Evolutionary conservation across 495 filamentous ascomycete genomes (phyloP), one percentile per base, ranked within the genome.

Genomic region (Podospora conica): DNA sequence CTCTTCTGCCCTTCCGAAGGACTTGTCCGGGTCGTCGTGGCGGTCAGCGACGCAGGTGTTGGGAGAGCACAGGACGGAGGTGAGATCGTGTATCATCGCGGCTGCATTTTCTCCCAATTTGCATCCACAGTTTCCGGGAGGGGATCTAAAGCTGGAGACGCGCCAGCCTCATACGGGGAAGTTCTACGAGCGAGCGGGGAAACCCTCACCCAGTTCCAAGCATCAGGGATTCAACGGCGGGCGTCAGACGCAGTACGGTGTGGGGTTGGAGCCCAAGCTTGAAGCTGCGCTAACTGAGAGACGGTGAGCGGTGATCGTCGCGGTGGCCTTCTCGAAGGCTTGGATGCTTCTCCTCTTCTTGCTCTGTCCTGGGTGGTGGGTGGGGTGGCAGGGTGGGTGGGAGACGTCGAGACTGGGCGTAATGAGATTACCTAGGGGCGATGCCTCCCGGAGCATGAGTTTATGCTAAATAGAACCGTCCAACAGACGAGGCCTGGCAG

Each of bases 401-500:
- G 57, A 68, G 58, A 68, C 64, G 63, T 40, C 63, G 53, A 57
- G 27, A 66, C 60, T 61, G 60, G 61, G 33, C 63, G 55, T 64
- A 56, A 62, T 68, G 71, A 75, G 69, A 73, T 74, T 74, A 62
- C 65, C 62, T 58, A 70, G 69, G 70, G 69, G 64, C 72, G 40
- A 66, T 65, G 63, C 65, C 68, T 66, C 58, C 70, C 64, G 67
- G 55, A 68, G 69, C 40, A 48, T 66, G 70, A 70, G 59, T 76
- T 76, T 76, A 76, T 76, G 72, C 74, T 76, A 76, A 76, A 76
- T 73, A 63, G 65, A 11, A 65, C 22, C 11, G 12, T 12, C 31
- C 72, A 69, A 62, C 66, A 54, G 29, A 55, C 58, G 60, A 68
- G 69, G 68, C 67, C 68, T 70, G 29, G 12, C 40, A 18, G 40